These are phyloP conservation scores for Allomyces macrogynus DNA, from an alignment of 192 early-diverging fungal genomes.

Conservation along the genomic window DNA sequence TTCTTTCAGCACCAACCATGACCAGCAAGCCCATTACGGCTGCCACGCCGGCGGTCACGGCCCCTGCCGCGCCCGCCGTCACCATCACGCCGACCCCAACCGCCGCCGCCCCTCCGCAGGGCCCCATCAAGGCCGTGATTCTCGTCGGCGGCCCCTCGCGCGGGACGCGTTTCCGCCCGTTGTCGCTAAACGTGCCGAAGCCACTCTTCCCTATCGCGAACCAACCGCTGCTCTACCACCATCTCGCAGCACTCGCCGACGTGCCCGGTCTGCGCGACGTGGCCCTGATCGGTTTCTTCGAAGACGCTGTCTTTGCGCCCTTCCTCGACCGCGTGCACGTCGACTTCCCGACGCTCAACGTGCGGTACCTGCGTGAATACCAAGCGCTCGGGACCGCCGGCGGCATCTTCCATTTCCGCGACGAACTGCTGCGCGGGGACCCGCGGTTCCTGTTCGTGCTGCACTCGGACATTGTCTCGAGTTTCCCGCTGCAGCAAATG, in stretches of 20 bases:
- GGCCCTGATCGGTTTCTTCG: constrained; percentile 90
- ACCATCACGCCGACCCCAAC: too few relatives aligned
- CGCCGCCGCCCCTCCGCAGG: too few relatives aligned
- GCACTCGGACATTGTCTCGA: constrained; percentile 89
- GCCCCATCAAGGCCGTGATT: constrained; percentile 66
- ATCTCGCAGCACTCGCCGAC: constrained; percentile 76
- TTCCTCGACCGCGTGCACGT: constrained; percentile 70
- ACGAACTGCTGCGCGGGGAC: constrained; percentile 78
- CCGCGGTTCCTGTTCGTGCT: constrained; percentile 88
- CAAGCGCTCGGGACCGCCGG: constrained; percentile 90
- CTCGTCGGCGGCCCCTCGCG: constrained; percentile 94
- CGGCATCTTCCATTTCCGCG: constrained; percentile 95
- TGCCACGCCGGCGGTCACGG: too few relatives aligned
- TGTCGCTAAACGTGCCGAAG: constrained; percentile 88
- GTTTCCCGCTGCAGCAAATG: constrained; percentile 78
- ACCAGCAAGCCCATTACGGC: too few relatives aligned
- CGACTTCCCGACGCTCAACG: constrained; percentile 42
- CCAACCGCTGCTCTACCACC: constrained; percentile 89
- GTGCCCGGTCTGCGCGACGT: constrained; percentile 80
- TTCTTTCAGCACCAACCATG: too few relatives aligned
- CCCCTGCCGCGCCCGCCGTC: too few relatives aligned
- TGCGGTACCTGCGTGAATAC: constrained; percentile 92
- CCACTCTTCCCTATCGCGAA: constrained; percentile 96
- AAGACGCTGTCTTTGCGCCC: constrained; percentile 72
- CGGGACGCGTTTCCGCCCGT: constrained; percentile 89